Evolutionary conservation across 2,329 filamentous ascomycete species (phyloP), one percentile per base, ranked within the genome.

Genomic region (Furcasterigmium furcatum): DNA sequence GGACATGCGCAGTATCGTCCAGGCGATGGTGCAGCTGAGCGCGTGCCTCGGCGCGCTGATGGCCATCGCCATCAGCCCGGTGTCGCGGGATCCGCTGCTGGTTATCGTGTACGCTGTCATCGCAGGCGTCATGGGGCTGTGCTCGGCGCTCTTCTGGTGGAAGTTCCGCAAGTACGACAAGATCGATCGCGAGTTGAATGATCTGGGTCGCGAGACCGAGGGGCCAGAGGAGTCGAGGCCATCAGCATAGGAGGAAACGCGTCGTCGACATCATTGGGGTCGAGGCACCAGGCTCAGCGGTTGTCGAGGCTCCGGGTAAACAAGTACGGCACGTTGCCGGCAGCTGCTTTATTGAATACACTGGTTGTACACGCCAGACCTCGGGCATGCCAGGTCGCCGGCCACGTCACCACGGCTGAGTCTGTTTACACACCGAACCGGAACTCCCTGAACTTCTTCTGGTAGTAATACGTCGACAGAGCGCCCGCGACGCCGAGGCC

Each of bases 61-160:
- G 9, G 79, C 78, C 4, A 73, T 79, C 2, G 77, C 77, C 25
- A 64, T 89, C 19, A 80, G 77, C 3, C 78, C 84, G 53, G 76
- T 82, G 3, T 77, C 80, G 7, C 74, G 74, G 46, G 80, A 89
- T 58, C 85, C 85, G 19, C 72, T 80, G 52, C 74, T 87, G 54
- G 57, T 84, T 46, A 87, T 82, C 80, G 77, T 88, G 73, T 87
- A 85, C 55, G 69, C 71, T 20, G 78, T 77, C 18, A 63, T 85
- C n/a, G 74, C 73, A 5, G 55, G 65, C 44, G 70, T 71, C 14
- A 73, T 76, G 1, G 71, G 72, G 44, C 22, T 68, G 2, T 67
- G 72, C 4, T 77, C 77, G 19, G 64, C 69, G 24, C 50, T 76
- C 45, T 85, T 86, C 63, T 83, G 70, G 62, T 42, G 44, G 43